Percentiles rank a stretch among this genome's conserved stretches.
These are phyloP conservation scores for Annulohypoxylon bovei DNA, from an alignment of 495 filamentous ascomycete genomes.

Conservation along the genomic window DNA sequence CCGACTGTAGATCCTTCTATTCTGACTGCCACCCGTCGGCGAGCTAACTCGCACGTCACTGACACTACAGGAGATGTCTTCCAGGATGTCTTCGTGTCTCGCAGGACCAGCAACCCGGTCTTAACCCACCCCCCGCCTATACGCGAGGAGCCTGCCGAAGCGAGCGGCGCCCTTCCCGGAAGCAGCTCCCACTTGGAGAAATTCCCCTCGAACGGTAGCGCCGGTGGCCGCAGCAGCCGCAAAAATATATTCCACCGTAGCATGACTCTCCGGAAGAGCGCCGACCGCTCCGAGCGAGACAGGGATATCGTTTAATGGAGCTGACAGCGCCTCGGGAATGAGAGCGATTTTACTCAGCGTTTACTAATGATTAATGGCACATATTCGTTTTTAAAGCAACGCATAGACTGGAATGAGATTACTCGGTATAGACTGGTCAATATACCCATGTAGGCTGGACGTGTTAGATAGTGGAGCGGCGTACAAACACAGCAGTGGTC, in stretches of 20 bases:
- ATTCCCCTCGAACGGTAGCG: slow-evolving; percentile 23
- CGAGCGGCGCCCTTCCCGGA: slow-evolving; percentile 13
- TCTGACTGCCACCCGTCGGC: slow-evolving; percentile 41
- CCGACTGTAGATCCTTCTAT: slow-evolving; percentile 38
- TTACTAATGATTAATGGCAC: slow-evolving; percentile 16
- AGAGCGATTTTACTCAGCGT: background rate
- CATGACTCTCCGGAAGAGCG: slow-evolving; percentile 25
- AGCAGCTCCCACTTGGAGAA: slow-evolving; percentile 32
- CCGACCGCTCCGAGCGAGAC: slow-evolving; percentile 30
- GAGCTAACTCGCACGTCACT: slow-evolving; percentile 37
- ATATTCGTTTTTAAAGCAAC: background rate
- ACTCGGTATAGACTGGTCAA: slow-evolving; percentile 25
- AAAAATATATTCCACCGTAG: slow-evolving; percentile 25
- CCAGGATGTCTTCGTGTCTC: slow-evolving; percentile 45
- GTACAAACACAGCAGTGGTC: slow-evolving; percentile 16
- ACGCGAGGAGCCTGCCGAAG: slow-evolving; percentile 33
- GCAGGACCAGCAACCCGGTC: slow-evolving; percentile 32
- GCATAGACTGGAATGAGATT: slow-evolving; percentile 15
- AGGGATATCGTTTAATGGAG: slow-evolving; percentile 41
- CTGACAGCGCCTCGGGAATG: background rate
- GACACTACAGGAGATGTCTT: slow-evolving; percentile 40
- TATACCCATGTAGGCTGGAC: slow-evolving; percentile 24
- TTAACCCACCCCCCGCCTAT: slow-evolving; percentile 39
- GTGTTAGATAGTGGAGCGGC: slow-evolving; percentile 7
- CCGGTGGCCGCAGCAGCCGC: slow-evolving; percentile 23